A percentile compares a stretch with the other conserved stretches of the same genome.
Conservation (phyloP, 192 early-diverging fungal species). For the Entomortierella beljakovae region DNA sequence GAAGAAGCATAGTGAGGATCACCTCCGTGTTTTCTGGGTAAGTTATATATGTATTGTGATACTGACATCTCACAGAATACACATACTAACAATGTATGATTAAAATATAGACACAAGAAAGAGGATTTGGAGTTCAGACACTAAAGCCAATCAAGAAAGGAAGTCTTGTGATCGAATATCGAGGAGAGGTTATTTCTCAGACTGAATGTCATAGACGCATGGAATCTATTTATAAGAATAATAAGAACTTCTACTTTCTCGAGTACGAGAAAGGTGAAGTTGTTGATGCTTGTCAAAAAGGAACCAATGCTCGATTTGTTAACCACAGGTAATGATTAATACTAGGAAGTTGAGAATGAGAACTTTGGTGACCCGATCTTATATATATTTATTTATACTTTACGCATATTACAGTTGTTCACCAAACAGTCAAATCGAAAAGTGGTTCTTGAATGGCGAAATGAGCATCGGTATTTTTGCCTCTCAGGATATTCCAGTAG, state of each 20-base stretch:
- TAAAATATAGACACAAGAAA: slow-evolving; percentile 61
- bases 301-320: slow-evolving; percentile 85
- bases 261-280: slow-evolving; percentile 81
- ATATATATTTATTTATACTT: neutral
- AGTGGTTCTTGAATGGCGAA: slow-evolving; percentile 85
- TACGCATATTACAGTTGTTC: slow-evolving; percentile 74
- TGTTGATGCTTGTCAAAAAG: slow-evolving; percentile 81
- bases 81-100: neutral
- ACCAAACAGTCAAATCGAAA: slow-evolving; percentile 92
- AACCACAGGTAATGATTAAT: slow-evolving; percentile 69
- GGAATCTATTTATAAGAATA: slow-evolving; percentile 71
- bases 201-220: slow-evolving; percentile 77
- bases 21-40: slow-evolving; percentile 76
- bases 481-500: slow-evolving; percentile 70
- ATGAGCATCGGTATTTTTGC: slow-evolving; percentile 81
- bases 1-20: slow-evolving; percentile 57
- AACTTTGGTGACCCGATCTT: neutral
- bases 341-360: neutral
- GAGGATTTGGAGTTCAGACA: slow-evolving; percentile 81
- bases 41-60: too few relatives aligned
- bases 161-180: slow-evolving; percentile 81
- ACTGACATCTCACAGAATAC: too few relatives aligned
- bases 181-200: slow-evolving; percentile 83
- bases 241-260: slow-evolving; percentile 83
- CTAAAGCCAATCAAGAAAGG: slow-evolving; percentile 62